phyloP scores from a whole-genome alignment of 331 rosid genomes.

The Arachis monticola region DNA sequence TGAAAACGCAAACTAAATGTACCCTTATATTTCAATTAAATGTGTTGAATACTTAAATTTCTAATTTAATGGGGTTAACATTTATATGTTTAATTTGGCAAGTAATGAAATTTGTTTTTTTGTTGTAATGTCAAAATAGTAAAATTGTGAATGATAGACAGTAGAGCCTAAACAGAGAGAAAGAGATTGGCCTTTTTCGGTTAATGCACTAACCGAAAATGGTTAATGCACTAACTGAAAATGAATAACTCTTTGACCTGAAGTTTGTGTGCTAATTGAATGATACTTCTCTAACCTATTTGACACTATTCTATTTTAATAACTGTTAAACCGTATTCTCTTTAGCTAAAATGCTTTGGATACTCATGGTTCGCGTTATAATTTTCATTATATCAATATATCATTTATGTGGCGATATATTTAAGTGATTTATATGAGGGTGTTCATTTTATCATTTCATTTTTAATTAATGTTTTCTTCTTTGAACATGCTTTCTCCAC shows the following conservation, averaged over 20 bases:
- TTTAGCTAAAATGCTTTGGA: background rate
- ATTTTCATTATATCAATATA: conserved; percentile 3
- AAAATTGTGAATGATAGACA: background rate
- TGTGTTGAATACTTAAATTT: background rate
- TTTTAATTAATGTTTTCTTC: conserved; percentile 26
- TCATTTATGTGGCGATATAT: background rate
- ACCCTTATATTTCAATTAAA: background rate
- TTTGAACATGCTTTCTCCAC: conserved; percentile 38
- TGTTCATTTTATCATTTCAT: conserved; percentile 7
- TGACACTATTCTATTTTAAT: background rate
- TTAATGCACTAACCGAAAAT: background rate
- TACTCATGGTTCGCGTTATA: conserved; percentile 4
- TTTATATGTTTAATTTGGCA: conserved; percentile 4
- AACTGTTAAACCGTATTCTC: background rate
- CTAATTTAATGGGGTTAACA: background rate
- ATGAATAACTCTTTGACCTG: background rate
- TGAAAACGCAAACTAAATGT: too few species aligned
- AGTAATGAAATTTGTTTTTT: background rate
- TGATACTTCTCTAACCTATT: background rate
- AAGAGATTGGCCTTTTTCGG: background rate
- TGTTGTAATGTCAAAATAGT: background rate
- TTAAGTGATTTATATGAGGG: conserved; percentile 13
- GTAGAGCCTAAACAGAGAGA: background rate
- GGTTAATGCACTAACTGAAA: background rate
- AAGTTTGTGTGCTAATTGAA: conserved; percentile 5